Base-by-base conservation (phyloP, 1,139 yeast genomes). In the Chernovozyma aurita region DNA sequence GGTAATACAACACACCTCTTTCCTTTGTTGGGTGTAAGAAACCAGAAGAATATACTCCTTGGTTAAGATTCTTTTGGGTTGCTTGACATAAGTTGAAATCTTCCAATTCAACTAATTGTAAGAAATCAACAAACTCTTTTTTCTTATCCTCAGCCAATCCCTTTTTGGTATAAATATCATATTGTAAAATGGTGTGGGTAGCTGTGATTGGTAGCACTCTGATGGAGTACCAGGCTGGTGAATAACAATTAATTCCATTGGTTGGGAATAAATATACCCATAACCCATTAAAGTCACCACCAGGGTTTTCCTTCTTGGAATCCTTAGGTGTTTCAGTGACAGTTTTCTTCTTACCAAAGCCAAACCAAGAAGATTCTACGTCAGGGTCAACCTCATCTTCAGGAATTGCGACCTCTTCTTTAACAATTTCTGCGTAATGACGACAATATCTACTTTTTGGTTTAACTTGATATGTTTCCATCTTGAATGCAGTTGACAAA, bases 191-290 rank as follows among this genome's bases (percentile, higher is more conserved):
- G 13, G 82, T 77, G 48, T 67, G 76, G 30, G 66, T 63, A 9
- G 81, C 76, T 29, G 68, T 49, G 16, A 70, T 50, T 27, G 83
- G 83, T 42, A 76, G 61, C 3, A 77, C 82, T 49, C 82, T 61
- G 43, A 77, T 76, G 3, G 79, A 70, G 54, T 77, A 77, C 80
- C 80, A 77, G 5, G 82, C 82, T 43, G 82, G 82, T 0, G 82
- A 76, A 50, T 77, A 77, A 50, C 83, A 76, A 55, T 77, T 77
- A 50, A 77, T 55, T 29, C 82, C 82, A 46, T 75, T 74, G 39
- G 65, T 72, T 36, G 83, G 83, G 60, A 64, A 76, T 34, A 75
- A 55, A 52, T 77, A 77, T 37, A 77, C 72, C 83, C 82, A 77
- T 50, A 76, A 63, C 2, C 82, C 82, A 47, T 73, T 73, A 57